Conservation (phyloP, 768 basidiomycete species). For the Serendipita indica region DNA sequence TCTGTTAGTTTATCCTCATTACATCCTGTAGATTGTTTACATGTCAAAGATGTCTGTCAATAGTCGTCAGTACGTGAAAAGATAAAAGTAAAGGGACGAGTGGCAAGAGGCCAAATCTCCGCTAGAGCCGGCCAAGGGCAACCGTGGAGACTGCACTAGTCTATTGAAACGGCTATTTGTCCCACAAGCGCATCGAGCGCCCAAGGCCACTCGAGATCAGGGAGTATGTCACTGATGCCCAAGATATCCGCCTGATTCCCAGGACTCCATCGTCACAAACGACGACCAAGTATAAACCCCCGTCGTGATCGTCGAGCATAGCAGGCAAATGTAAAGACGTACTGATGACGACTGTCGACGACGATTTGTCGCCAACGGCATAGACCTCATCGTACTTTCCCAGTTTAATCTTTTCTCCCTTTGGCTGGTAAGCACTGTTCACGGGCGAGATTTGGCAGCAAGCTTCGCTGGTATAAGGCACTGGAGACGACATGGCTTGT, state of each 20-base stretch:
- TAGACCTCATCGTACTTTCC: slow-evolving; percentile 31
- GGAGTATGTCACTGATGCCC: neutral
- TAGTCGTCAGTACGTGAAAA: neutral
- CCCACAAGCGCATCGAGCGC: neutral
- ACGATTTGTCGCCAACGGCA: slow-evolving; percentile 25
- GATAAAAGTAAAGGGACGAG: neutral
- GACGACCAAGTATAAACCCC: neutral
- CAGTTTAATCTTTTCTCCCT: slow-evolving; percentile 34
- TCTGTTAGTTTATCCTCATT: slow-evolving; percentile 17
- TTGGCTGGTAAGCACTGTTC: slow-evolving; percentile 35
- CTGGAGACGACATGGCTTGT: neutral
- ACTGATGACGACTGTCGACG: slow-evolving; percentile 39
- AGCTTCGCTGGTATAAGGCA: slow-evolving; percentile 14
- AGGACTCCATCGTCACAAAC: neutral
- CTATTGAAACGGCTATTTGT: neutral
- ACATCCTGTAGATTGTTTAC: neutral
- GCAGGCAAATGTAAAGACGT: slow-evolving; percentile 28
- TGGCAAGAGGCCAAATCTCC: neutral
- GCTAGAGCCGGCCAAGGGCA: neutral
- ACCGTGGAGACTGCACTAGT: too few species aligned
- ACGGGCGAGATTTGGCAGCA: slow-evolving; percentile 46
- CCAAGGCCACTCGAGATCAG: neutral
- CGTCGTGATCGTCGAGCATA: too few species aligned
- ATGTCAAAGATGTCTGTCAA: neutral
- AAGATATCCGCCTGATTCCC: neutral